These are phyloP conservation scores for Saitozyma sp. DNA, from an alignment of 768 basidiomycete species.

Conservation along the genomic window DNA sequence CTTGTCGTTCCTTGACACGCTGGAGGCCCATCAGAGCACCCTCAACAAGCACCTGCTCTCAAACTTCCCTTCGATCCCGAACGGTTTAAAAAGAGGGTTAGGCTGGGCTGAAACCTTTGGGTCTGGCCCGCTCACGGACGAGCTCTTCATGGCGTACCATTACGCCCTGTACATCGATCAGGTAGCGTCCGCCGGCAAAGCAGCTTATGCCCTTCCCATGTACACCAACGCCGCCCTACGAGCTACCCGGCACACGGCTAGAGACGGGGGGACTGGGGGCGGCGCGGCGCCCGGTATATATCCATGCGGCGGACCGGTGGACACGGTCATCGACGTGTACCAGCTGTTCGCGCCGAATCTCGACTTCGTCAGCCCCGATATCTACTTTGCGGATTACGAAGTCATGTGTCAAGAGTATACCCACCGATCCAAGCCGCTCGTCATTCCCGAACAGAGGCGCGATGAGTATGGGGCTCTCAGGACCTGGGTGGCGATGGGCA, in stretches of 20 bases:
- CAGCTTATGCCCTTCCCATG: slow-evolving; percentile 10
- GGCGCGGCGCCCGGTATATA: slow-evolving; percentile 11
- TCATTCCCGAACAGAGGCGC: slow-evolving; percentile 19
- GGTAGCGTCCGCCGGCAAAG: slow-evolving; percentile 11
- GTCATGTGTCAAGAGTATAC: slow-evolving; percentile 6
- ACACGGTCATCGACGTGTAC: slow-evolving; percentile 17
- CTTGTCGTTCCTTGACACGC: not conserved
- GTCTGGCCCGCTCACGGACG: slow-evolving; percentile 9
- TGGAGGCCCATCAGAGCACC: not conserved
- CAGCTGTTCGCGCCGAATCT: slow-evolving; percentile 15
- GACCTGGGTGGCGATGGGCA: slow-evolving; percentile 22
- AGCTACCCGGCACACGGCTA: not conserved
- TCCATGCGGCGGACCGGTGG: slow-evolving; percentile 19
- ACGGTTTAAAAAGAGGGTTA: not conserved
- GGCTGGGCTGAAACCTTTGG: slow-evolving; percentile 14
- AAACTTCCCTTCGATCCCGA: not conserved
- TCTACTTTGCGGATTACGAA: slow-evolving; percentile 15
- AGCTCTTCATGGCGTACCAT: slow-evolving; percentile 25
- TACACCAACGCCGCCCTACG: slow-evolving; percentile 19
- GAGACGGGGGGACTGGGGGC: not conserved
- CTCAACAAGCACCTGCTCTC: slow-evolving; percentile 1
- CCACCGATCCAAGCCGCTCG: slow-evolving; percentile 12
- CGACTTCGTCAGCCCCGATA: slow-evolving; percentile 18
- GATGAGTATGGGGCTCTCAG: slow-evolving; percentile 14
- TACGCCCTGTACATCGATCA: slow-evolving; percentile 13